These are phyloP conservation scores for Chalciporus piperatus DNA, from an alignment of 768 basidiomycete species.

Conservation along the genomic window DNA sequence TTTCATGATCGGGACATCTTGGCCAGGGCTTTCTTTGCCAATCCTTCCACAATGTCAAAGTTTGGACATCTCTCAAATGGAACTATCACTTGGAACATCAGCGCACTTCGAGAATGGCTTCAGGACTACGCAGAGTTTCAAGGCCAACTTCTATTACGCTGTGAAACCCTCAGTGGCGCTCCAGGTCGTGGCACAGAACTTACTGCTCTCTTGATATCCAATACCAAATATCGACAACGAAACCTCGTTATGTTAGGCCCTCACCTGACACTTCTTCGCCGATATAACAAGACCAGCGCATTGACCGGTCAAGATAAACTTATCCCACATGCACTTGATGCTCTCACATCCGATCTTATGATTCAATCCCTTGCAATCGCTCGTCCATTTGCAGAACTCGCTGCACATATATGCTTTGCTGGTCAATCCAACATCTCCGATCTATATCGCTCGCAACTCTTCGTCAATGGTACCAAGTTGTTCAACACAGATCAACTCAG, in stretches of 20 bases:
- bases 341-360: constrained; percentile 20
- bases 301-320: constrained; percentile 14
- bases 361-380: constrained; percentile 27
- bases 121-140: background rate
- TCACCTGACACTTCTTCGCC: background rate
- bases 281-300: background rate
- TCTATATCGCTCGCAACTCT: background rate
- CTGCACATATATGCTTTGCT: constrained; percentile 1
- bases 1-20: background rate
- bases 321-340: constrained; percentile 28
- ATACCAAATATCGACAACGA: background rate
- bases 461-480: background rate
- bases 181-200: background rate
- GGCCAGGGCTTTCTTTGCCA: background rate
- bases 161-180: background rate
- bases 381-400: constrained; percentile 12
- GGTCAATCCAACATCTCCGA: background rate
- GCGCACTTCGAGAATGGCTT: background rate
- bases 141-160: background rate
- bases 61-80: background rate
- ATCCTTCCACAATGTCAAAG: background rate
- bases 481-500: background rate
- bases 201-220: background rate
- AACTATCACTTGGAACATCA: background rate
- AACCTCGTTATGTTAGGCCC: background rate